Evolutionary conservation across 2,329 filamentous ascomycete genomes (phyloP).

Genomic region (Apiospora hydei): DNA sequence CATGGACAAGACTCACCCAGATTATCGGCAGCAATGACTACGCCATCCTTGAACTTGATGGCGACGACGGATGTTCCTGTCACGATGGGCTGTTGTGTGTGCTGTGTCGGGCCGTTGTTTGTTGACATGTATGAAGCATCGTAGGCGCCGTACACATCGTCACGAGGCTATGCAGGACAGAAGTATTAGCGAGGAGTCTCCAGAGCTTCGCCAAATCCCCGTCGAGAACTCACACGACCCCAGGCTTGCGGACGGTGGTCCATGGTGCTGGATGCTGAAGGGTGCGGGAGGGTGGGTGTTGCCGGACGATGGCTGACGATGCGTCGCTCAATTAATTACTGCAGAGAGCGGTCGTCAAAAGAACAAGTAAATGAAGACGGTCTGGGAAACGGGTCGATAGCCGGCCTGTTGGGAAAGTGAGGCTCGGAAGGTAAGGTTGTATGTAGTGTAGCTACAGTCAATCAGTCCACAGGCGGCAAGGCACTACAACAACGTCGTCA

Average conservation of each 20-base stretch:
- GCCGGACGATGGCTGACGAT: not conserved
- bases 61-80: conserved; percentile 96
- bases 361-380: not conserved
- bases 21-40: conserved; percentile 97
- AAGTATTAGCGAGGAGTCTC: not conserved
- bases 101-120: conserved; percentile 73
- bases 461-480: not conserved
- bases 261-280: conserved; percentile 52
- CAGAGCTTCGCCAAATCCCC: conserved; percentile 15
- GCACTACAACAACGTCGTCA: conserved; percentile 28
- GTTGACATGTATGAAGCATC: conserved; percentile 82
- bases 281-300: not conserved
- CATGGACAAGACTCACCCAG: conserved; percentile 66
- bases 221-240: conserved; percentile 67
- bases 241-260: conserved; percentile 77
- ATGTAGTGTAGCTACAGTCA: not conserved
- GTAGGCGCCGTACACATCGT: conserved; percentile 96
- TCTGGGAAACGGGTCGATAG: not conserved
- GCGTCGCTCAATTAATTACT: not conserved
- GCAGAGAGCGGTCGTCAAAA: not conserved
- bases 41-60: conserved; percentile 94
- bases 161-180: conserved; percentile 74
- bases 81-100: conserved; percentile 92
- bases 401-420: not conserved
- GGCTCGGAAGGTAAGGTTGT: not conserved